Percentiles rank a stretch among this genome's conserved stretches.
Conservation (phyloP, 768 basidiomycete species). For the Boletus bicolor region DNA sequence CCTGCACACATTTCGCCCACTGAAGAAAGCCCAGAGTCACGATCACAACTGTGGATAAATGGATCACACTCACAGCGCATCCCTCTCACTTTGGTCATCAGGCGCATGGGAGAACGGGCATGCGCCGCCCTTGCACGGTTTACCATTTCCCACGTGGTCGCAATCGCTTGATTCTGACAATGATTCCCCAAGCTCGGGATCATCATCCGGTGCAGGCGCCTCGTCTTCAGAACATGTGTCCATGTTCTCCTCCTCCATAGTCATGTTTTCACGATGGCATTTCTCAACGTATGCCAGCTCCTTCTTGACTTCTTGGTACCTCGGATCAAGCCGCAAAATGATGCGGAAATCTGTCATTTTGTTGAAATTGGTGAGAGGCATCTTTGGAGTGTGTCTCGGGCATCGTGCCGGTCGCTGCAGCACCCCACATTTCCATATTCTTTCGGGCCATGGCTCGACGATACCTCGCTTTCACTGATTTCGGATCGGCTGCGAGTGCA, state of each 20-base stretch:
- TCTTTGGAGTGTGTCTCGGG: not conserved
- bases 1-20: constrained; percentile 47
- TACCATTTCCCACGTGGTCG: constrained; percentile 46
- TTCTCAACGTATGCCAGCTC: constrained; percentile 1
- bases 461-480: constrained; percentile 33
- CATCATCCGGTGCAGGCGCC: constrained; percentile 14
- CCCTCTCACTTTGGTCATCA: constrained; percentile 49
- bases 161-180: constrained; percentile 52
- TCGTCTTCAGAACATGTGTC: constrained; percentile 6
- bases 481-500: constrained; percentile 28
- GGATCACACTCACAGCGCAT: constrained; percentile 43
- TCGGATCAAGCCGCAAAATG: constrained; percentile 26
- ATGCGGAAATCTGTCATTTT: constrained; percentile 23
- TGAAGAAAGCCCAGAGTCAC: constrained; percentile 16
- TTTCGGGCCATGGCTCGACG: constrained; percentile 33
- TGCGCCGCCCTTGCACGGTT: constrained; percentile 42
- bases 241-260: not conserved
- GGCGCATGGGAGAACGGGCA: constrained; percentile 52
- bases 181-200: constrained; percentile 36
- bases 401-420: constrained; percentile 20
- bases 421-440: constrained; percentile 10
- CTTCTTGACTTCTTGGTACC: constrained; percentile 7
- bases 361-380: too few species aligned
- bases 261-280: not conserved
- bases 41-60: not conserved